These are phyloP conservation scores for Thelonectria blattea DNA, from an alignment of 2,329 filamentous ascomycete species.

Conservation along the genomic window DNA sequence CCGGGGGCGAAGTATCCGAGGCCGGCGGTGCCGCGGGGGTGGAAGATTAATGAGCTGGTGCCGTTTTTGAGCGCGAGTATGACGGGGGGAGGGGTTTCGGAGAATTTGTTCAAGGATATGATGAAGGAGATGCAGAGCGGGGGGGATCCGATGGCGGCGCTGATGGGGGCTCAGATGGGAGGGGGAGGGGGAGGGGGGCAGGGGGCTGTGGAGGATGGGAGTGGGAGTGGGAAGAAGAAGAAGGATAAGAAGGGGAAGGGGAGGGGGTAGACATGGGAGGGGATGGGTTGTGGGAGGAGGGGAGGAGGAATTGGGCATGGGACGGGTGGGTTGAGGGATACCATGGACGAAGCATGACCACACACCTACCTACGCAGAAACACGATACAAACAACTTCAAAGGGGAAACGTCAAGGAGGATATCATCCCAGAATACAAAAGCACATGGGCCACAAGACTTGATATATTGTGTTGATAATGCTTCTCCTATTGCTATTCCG, in stretches of 20 bases:
- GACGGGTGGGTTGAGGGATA: slow-evolving; percentile 1
- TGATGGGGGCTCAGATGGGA: slow-evolving; percentile 46
- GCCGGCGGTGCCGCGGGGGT: slow-evolving; percentile 80
- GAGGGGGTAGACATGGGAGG: slow-evolving; percentile 36
- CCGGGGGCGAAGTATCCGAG: slow-evolving; percentile 71
- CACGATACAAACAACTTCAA: slow-evolving; percentile 15
- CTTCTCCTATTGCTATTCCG: no score
- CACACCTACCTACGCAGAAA: background rate
- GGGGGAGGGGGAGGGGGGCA: slow-evolving; percentile 26
- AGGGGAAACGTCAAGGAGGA: no score
- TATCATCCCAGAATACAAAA: background rate
- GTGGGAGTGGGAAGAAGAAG: slow-evolving; percentile 46
- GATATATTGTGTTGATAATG: slow-evolving; percentile 20
- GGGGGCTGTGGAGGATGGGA: slow-evolving; percentile 33
- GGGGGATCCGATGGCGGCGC: slow-evolving; percentile 53
- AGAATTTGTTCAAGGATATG: slow-evolving; percentile 95
- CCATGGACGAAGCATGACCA: slow-evolving; percentile 8
- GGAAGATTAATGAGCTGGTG: slow-evolving; percentile 85
- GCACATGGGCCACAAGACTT: slow-evolving; percentile 16
- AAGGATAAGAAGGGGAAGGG: slow-evolving; percentile 59
- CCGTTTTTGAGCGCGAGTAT: slow-evolving; percentile 89
- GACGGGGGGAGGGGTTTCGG: slow-evolving; percentile 89
- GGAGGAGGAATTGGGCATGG: no score
- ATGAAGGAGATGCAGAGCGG: slow-evolving; percentile 84
- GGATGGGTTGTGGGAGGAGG: no score